A percentile compares a stretch with the other conserved stretches of the same genome.
Evolutionary conservation across 768 basidiomycete genomes (phyloP).

Genomic region (Trametes cubensis): DNA sequence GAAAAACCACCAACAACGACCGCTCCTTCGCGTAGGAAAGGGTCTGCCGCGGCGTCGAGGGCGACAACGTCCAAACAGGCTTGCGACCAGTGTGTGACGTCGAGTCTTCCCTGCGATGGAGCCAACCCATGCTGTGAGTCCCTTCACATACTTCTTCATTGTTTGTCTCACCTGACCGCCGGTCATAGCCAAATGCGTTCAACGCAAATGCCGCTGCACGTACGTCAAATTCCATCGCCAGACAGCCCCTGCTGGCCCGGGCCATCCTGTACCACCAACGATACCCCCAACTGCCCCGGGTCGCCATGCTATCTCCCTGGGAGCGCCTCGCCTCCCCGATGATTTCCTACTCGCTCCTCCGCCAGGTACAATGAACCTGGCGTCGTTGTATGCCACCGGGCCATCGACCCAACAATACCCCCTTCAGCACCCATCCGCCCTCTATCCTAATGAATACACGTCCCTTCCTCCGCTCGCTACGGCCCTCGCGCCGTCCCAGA

Average conservation of each 20-base stretch:
- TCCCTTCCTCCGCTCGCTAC: constrained; percentile 22
- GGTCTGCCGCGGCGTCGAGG: constrained; percentile 64
- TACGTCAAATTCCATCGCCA: constrained; percentile 84
- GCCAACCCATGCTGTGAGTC: constrained; percentile 75
- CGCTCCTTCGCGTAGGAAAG: constrained; percentile 58
- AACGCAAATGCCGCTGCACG: constrained; percentile 73
- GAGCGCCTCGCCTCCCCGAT: constrained; percentile 38
- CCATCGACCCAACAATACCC: constrained; percentile 30
- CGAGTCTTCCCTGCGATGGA: constrained; percentile 76
- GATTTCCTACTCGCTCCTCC: constrained; percentile 48
- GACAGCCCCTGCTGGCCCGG: constrained; percentile 76
- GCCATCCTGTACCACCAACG: constrained; percentile 49
- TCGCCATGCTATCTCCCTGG: constrained; percentile 26
- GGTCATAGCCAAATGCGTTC: constrained; percentile 66
- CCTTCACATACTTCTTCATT: constrained; percentile 5
- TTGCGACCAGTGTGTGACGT: constrained; percentile 83
- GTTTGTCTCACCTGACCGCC: constrained; percentile 3
- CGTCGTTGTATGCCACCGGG: constrained; percentile 33
- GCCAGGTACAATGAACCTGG: constrained; percentile 34
- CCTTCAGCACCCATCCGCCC: constrained; percentile 34
- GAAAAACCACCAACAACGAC: constrained; percentile 58
- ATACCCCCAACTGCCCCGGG: constrained; percentile 31
- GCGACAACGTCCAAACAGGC: constrained; percentile 82
- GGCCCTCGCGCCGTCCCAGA: constrained; percentile 13
- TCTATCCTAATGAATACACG: constrained; percentile 35